Evolutionary conservation across 352 stramenopile genomes (phyloP), one percentile per base, ranked within the genome.

Genomic region (Elongisporangium undulatum): DNA sequence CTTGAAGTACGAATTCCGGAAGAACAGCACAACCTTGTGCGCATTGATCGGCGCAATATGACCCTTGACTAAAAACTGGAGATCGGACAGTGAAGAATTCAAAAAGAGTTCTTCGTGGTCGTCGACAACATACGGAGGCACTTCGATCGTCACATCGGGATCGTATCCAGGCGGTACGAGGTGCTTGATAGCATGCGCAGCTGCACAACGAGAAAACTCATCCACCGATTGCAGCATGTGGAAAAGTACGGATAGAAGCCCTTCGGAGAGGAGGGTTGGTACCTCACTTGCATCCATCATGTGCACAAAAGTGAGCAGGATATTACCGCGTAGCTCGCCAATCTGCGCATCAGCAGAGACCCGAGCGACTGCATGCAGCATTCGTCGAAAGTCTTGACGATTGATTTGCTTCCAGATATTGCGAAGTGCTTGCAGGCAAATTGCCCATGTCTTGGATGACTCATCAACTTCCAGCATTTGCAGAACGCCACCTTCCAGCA

Each of bases 401-500:
- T 89, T 92, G 55, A 96, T 92, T 59, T 96, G 86, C 59, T 93
- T 91, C 87, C 87, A 96, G 67, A 96, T 88, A 56, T 96, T 94
- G 4, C 85, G 81, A 23, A 96, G 72, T 16, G 85, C 82, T 50
- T 90, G 79, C 19, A 94, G 66, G 50, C 85, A 94, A 63, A 92
- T 87, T 0, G 72, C 80, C 87, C 85, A 94, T 3, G 87, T 89
- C 39, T 70, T 77, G 1, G 85, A 71, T 8, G 68, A 79, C 62
- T 94, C 87, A 50, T 93, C 83, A 1, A 94, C 84, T 55, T 96
- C 85, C 17, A 96, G 69, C 83, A 96, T 94, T 62, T 96, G 85
- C 45, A 94, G 63, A 21, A 96, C 87, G n/a, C 83, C 85, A 56
- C 87, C 87, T 68, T 96, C 87, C 3, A 96, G 66, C 22, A 96